These are phyloP conservation scores for Colletotrichum orchidophilum DNA, from an alignment of 2,329 filamentous ascomycete species.

Conservation along the genomic window DNA sequence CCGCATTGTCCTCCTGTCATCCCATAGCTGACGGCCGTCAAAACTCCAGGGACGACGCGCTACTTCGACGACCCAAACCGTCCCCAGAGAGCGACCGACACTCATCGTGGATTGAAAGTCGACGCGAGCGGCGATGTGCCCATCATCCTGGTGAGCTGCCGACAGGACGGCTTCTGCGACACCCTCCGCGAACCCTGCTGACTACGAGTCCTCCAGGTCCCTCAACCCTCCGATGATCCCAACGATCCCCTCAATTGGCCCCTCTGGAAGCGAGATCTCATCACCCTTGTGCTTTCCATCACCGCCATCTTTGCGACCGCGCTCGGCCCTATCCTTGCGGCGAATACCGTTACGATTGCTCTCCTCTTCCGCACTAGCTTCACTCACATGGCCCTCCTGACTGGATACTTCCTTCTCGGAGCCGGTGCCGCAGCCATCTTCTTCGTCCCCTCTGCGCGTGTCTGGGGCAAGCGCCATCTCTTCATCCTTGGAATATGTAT, in stretches of 20 bases:
- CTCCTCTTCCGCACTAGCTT: constrained; percentile 73
- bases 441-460: constrained; percentile 85
- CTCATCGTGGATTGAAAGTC: constrained; percentile 70
- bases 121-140: constrained; percentile 72
- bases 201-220: constrained; percentile 52
- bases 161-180: not conserved
- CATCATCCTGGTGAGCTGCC: constrained; percentile 75
- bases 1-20: constrained; percentile 17
- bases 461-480: constrained; percentile 92
- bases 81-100: constrained; percentile 52
- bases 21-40: constrained; percentile 6
- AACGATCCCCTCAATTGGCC: constrained; percentile 91
- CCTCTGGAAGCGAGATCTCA: constrained; percentile 83
- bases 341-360: constrained; percentile 83
- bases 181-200: not conserved
- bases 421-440: constrained; percentile 84
- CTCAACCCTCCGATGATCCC: constrained; percentile 89
- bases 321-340: constrained; percentile 86
- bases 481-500: constrained; percentile 82
- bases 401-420: constrained; percentile 87
- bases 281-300: constrained; percentile 81
- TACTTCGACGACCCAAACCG: constrained; percentile 70
- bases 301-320: constrained; percentile 85
- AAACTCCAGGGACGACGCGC: constrained; percentile 63
- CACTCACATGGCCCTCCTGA: constrained; percentile 82